Conservation (phyloP, 2,329 filamentous ascomycete species). For the Aspergillus caelatus region DNA sequence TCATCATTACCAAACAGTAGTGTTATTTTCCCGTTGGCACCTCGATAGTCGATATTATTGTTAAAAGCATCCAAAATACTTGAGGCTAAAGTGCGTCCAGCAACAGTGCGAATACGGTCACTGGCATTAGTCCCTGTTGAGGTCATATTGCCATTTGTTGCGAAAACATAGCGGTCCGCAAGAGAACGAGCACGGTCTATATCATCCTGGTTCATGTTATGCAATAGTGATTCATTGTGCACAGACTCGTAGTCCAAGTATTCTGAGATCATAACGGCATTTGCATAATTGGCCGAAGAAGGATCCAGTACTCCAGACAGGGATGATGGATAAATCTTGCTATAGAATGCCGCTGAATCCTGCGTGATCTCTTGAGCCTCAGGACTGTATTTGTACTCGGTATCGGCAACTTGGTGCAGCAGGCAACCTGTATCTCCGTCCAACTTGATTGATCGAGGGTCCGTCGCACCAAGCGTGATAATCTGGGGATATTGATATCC, state of each 20-base stretch:
- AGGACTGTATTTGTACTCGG: conserved; percentile 45
- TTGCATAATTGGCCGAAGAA: conserved; percentile 50
- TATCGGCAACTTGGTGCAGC: conserved; percentile 37
- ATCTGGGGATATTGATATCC: conserved; percentile 63
- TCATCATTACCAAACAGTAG: conserved; percentile 55
- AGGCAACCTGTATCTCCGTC: conserved; percentile 52
- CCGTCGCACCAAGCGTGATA: conserved; percentile 44
- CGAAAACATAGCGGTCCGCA: conserved; percentile 54
- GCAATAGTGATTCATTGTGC: conserved; percentile 52
- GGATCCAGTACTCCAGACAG: conserved; percentile 46
- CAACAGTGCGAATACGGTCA: conserved; percentile 42
- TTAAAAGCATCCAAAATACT: conserved; percentile 43
- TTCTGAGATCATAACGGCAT: conserved; percentile 59
- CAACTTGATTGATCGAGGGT: conserved; percentile 56
- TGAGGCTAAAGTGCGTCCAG: conserved; percentile 47
- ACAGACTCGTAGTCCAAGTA: conserved; percentile 57
- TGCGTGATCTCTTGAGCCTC: conserved; percentile 45
- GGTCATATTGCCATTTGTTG: conserved; percentile 50
- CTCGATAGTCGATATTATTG: conserved; percentile 40
- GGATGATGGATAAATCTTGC: conserved; percentile 45
- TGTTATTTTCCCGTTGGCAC: conserved; percentile 46
- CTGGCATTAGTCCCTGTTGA: conserved; percentile 24
- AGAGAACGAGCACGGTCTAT: conserved; percentile 45
- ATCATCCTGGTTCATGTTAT: conserved; percentile 34
- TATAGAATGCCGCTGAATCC: conserved; percentile 50